Evolutionary conservation across 352 stramenopile genomes (phyloP).

Genomic region (Phytopythium chamaehyphon): DNA sequence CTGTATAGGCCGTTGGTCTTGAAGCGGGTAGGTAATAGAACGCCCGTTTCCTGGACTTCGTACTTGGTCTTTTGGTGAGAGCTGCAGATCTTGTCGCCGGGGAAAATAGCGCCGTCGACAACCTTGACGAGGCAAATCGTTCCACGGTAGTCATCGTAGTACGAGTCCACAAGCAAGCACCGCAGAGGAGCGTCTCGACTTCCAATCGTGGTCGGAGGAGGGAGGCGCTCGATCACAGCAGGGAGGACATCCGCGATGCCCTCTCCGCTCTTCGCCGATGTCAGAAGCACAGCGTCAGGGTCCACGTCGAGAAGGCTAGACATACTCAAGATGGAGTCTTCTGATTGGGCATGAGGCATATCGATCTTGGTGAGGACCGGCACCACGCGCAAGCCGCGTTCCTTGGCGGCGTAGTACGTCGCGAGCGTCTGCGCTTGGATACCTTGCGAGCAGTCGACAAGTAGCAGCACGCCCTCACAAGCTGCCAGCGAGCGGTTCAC

Average conservation of each 20-base stretch:
- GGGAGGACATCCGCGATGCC: slow-evolving; percentile 83
- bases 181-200: slow-evolving; percentile 59
- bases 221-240: slow-evolving; percentile 76
- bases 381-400: slow-evolving; percentile 95
- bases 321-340: slow-evolving; percentile 77
- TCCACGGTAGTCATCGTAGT: slow-evolving; percentile 95
- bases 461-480: slow-evolving; percentile 96
- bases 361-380: slow-evolving; percentile 98
- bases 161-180: slow-evolving; percentile 96
- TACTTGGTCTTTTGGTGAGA: slow-evolving; percentile 85
- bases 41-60: slow-evolving; percentile 95
- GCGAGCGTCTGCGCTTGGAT: slow-evolving; percentile 98
- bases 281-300: slow-evolving; percentile 93
- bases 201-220: slow-evolving; percentile 44
- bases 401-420: slow-evolving; percentile 95
- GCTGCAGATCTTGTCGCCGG: slow-evolving; percentile 76
- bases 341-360: slow-evolving; percentile 94
- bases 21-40: slow-evolving; percentile 88
- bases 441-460: slow-evolving; percentile 97
- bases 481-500: slow-evolving; percentile 94
- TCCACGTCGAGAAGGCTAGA: slow-evolving; percentile 87
- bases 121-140: slow-evolving; percentile 95
- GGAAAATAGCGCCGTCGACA: slow-evolving; percentile 89
- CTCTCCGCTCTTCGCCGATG: slow-evolving; percentile 94
- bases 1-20: slow-evolving; percentile 79